Conservation (phyloP, 2,329 filamentous ascomycete genomes). For the Triangularia setosa region DNA sequence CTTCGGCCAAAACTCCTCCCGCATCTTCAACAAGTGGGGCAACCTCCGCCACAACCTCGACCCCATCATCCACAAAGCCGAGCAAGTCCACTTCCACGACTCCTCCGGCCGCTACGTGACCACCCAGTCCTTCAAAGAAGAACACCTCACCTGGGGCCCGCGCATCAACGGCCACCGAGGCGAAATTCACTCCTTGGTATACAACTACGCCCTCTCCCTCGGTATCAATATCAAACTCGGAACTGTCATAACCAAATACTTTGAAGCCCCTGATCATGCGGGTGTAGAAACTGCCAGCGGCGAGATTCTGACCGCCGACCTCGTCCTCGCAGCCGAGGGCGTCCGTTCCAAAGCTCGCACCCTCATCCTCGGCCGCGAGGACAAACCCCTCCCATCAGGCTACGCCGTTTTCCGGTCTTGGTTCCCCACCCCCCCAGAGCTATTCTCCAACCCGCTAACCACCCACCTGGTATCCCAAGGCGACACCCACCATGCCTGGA, state of each 20-base stretch:
- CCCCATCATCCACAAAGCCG: conserved; percentile 45
- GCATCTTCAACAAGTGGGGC: conserved; percentile 55
- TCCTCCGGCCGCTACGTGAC: conserved; percentile 48
- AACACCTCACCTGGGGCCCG: conserved; percentile 36
- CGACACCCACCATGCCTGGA: conserved; percentile 50
- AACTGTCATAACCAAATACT: conserved; percentile 41
- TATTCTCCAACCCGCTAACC: conserved; percentile 40
- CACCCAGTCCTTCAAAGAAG: conserved; percentile 34
- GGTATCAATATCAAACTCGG: conserved; percentile 46
- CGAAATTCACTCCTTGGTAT: conserved; percentile 48
- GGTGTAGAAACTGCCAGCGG: conserved; percentile 41
- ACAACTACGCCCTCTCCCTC: conserved; percentile 43
- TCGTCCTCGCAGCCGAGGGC: conserved; percentile 43
- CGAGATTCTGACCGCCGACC: conserved; percentile 37
- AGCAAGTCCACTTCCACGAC: conserved; percentile 35
- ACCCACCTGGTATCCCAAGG: conserved; percentile 43
- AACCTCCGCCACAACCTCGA: conserved; percentile 46
- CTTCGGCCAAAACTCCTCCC: conserved; percentile 54
- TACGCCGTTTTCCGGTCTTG: conserved; percentile 41
- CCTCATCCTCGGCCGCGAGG: conserved; percentile 40
- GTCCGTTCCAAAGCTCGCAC: conserved; percentile 41
- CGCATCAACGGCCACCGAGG: conserved; percentile 53
- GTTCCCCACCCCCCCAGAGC: conserved; percentile 37
- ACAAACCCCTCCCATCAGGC: conserved; percentile 36
- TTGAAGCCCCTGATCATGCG: conserved; percentile 37